These are phyloP conservation scores for Silybum marianum DNA, from an alignment of 129 eudicot genomes.

Conservation along the genomic window DNA sequence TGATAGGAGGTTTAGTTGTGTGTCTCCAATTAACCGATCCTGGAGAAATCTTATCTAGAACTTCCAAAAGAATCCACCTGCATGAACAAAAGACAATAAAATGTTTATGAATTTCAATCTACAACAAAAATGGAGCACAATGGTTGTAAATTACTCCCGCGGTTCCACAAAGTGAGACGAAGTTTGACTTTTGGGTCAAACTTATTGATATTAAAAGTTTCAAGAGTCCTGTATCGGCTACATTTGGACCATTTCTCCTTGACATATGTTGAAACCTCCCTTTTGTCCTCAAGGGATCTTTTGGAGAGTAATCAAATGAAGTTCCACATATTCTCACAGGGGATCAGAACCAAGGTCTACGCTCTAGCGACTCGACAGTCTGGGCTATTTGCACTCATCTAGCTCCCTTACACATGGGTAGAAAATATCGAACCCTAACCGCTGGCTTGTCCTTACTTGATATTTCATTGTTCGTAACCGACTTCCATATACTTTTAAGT, in stretches of 20 bases:
- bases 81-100: constrained; percentile 40
- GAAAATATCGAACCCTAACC: neutral
- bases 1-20: constrained; percentile 92
- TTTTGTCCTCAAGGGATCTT: neutral
- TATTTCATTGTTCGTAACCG: neutral
- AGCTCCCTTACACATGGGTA: neutral
- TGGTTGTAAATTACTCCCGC: neutral
- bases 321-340: neutral
- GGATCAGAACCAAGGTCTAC: neutral
- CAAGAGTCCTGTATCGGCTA: neutral
- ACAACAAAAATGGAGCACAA: constrained; percentile 12
- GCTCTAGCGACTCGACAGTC: neutral
- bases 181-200: neutral
- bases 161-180: constrained; percentile 8
- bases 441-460: neutral
- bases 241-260: neutral
- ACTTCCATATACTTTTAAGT: neutral
- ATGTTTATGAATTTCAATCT: constrained; percentile 26
- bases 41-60: constrained; percentile 81
- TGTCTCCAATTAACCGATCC: constrained; percentile 95
- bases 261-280: neutral
- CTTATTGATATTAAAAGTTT: neutral
- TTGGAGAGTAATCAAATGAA: neutral
- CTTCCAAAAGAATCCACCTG: constrained; percentile 94
- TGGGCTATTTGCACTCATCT: neutral